These are phyloP conservation scores for Lumnitzera racemosa DNA, from an alignment of 345 rosid genomes.

Conservation along the genomic window DNA sequence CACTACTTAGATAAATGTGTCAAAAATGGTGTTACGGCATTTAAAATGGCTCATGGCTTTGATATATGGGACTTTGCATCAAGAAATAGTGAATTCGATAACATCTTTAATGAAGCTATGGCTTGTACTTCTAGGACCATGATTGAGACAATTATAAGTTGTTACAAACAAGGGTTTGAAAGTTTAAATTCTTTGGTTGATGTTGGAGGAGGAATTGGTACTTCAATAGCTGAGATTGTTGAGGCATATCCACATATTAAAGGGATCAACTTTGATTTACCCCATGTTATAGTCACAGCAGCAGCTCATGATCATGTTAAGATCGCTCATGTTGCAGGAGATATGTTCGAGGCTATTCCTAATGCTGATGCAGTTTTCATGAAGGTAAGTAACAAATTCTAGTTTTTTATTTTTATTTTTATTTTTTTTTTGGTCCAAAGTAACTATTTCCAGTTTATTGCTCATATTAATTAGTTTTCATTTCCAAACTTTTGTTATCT, in stretches of 20 bases:
- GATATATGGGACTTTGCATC: conserved; percentile 5
- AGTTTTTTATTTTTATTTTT: no score
- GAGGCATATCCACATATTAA: conserved; percentile 6
- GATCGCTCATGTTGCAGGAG: no score
- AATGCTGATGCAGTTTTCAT: no score
- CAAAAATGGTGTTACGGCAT: conserved; percentile 4
- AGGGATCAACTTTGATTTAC: conserved; percentile 15
- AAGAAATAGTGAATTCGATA: neutral
- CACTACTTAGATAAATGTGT: conserved; percentile 13
- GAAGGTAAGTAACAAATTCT: no score
- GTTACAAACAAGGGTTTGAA: conserved; percentile 7
- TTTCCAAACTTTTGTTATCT: no score
- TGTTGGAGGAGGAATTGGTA: conserved; percentile 16
- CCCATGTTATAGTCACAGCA: conserved; percentile 12
- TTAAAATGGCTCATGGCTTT: conserved; percentile 10
- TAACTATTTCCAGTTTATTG: no score
- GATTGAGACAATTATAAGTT: neutral
- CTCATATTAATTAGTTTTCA: no score
- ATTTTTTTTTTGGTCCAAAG: no score
- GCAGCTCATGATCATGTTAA: neutral
- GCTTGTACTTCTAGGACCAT: conserved; percentile 1
- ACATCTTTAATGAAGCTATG: conserved; percentile 3
- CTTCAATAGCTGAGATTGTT: neutral
- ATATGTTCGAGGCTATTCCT: no score
- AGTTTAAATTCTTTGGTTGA: conserved; percentile 10